A percentile compares a stretch with the other conserved stretches of the same genome.
Evolutionary conservation across 495 filamentous ascomycete genomes (phyloP).

Genomic region (Tuber umbilicatum): DNA sequence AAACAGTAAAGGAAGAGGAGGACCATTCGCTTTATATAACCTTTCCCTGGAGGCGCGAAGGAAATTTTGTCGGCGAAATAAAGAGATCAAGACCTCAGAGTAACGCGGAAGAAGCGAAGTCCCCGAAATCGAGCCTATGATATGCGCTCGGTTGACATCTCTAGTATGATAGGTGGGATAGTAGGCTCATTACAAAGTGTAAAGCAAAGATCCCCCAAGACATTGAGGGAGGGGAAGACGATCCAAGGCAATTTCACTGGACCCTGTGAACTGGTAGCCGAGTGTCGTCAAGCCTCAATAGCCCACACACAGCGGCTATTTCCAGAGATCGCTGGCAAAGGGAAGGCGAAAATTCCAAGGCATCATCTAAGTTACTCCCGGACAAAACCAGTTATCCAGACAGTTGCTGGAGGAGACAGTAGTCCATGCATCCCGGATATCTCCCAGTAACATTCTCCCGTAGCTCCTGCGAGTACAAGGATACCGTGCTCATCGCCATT

Average conservation of each 20-base stretch:
- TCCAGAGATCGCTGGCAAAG: background rate
- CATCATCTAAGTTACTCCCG: no score
- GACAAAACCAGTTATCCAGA: no score
- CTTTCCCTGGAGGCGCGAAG: background rate
- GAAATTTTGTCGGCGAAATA: background rate
- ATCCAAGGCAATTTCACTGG: background rate
- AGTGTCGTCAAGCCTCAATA: background rate
- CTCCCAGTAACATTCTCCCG: background rate
- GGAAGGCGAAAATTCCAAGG: background rate
- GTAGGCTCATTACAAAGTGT: no score
- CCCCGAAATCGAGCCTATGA: background rate
- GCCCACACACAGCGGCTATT: background rate
- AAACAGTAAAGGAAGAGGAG: background rate
- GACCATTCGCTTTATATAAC: background rate
- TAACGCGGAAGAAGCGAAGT: background rate
- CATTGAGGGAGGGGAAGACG: background rate
- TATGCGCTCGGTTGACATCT: background rate
- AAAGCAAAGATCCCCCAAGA: background rate
- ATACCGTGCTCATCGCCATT: background rate
- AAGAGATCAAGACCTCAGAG: background rate
- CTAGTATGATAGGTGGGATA: background rate
- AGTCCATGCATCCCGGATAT: background rate
- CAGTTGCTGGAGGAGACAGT: background rate
- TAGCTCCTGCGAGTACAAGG: background rate
- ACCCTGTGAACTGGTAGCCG: background rate